phyloP scores from a whole-genome alignment of 129 eudicot genomes.

The Lonicera japonica region DNA sequence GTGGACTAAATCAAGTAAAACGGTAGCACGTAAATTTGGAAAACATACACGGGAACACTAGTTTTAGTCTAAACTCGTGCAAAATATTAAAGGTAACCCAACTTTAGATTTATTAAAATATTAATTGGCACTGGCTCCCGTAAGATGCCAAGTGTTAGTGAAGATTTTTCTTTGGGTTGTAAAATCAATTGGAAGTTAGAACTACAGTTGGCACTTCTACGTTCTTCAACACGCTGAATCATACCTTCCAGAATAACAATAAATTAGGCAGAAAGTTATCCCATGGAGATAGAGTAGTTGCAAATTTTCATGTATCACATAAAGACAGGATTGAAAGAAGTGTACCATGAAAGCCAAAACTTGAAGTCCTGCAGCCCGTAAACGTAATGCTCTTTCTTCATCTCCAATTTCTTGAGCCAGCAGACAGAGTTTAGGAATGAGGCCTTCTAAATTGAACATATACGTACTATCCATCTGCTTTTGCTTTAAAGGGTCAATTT shows the following conservation, averaged over 20 bases:
- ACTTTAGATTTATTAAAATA: not conserved
- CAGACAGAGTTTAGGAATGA: slow-evolving; percentile 71
- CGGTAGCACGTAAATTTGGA: not conserved
- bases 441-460: slow-evolving; percentile 84
- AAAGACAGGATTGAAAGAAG: slow-evolving; percentile 7
- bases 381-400: slow-evolving; percentile 55
- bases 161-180: not conserved
- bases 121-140: not conserved
- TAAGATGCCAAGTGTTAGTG: not conserved
- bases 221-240: not conserved
- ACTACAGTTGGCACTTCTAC: not conserved
- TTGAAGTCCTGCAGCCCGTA: slow-evolving; percentile 76
- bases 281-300: not conserved
- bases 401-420: slow-evolving; percentile 78
- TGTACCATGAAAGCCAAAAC: slow-evolving; percentile 68
- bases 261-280: not conserved
- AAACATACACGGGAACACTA: not conserved
- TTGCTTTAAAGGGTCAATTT: not conserved
- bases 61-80: not conserved
- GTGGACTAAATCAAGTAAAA: no score
- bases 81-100: not conserved
- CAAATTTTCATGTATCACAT: slow-evolving; percentile 3
- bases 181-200: no score
- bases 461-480: slow-evolving; percentile 56
- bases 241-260: not conserved